These are phyloP conservation scores for Drosera spatulata DNA, from an alignment of 179 eudicot species.

Conservation along the genomic window DNA sequence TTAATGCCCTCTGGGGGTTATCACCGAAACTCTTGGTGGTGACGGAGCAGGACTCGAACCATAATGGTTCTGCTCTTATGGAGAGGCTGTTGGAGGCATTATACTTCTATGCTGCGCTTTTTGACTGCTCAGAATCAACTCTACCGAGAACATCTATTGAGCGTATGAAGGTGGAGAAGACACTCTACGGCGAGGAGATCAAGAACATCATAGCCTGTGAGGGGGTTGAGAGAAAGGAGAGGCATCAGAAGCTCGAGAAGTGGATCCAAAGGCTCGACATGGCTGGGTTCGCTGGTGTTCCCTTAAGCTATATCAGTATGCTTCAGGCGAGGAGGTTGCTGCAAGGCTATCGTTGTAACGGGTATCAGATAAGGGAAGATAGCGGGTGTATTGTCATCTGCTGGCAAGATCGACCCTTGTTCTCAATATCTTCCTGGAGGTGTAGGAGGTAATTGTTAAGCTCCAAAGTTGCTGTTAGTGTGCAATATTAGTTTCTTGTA, in stretches of 20 bases:
- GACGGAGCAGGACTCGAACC: slow-evolving; percentile 80
- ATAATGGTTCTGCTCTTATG: slow-evolving; percentile 39
- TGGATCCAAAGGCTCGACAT: slow-evolving; percentile 69
- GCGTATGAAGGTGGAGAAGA: slow-evolving; percentile 67
- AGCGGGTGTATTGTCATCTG: slow-evolving; percentile 52
- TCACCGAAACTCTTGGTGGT: slow-evolving; percentile 83
- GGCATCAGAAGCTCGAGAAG: slow-evolving; percentile 80
- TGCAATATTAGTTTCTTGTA: not conserved
- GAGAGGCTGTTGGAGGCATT: slow-evolving; percentile 59
- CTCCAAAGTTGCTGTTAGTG: not conserved
- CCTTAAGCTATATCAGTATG: slow-evolving; percentile 54
- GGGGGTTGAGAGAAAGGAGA: slow-evolving; percentile 57
- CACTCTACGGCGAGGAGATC: slow-evolving; percentile 71
- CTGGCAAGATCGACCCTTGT: slow-evolving; percentile 77
- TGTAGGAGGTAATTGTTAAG: slow-evolving; percentile 28
- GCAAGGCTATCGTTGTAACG: slow-evolving; percentile 47
- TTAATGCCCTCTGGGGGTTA: slow-evolving; percentile 44
- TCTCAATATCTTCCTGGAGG: slow-evolving; percentile 72
- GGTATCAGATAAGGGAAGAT: slow-evolving; percentile 53
- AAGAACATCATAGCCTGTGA: slow-evolving; percentile 82
- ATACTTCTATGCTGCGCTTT: slow-evolving; percentile 68
- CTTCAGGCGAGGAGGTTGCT: slow-evolving; percentile 52
- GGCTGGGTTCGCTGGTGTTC: slow-evolving; percentile 52
- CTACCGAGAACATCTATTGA: slow-evolving; percentile 40
- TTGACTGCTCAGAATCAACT: slow-evolving; percentile 66